A percentile compares a stretch with the other conserved stretches of the same genome.
These are phyloP conservation scores for Exophiala calicioides DNA, from an alignment of 2,329 filamentous ascomycete species.

Conservation along the genomic window DNA sequence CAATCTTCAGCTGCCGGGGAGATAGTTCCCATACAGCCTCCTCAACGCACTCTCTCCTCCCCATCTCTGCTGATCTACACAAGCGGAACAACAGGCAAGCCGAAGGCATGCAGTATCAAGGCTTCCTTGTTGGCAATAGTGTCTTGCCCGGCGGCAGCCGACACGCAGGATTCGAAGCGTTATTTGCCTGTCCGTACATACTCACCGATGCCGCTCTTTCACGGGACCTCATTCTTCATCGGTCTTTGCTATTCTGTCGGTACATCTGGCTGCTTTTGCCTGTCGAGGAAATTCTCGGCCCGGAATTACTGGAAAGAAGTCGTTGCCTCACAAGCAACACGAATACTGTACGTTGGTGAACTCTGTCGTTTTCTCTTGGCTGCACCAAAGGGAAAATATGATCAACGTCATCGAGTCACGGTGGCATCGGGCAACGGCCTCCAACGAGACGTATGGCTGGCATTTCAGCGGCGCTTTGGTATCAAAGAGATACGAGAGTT, in stretches of 20 bases:
- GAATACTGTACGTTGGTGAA: conserved; percentile 59
- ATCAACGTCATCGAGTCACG: conserved; percentile 46
- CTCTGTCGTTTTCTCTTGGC: conserved; percentile 51
- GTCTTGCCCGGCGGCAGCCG: conserved; percentile 39
- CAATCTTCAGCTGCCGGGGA: too few species aligned
- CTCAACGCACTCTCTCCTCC: conserved; percentile 35
- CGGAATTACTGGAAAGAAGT: conserved; percentile 28
- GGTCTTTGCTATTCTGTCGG: conserved; percentile 46
- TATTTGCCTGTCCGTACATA: conserved; percentile 47
- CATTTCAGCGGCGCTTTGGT: conserved; percentile 42
- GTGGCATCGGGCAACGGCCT: conserved; percentile 51
- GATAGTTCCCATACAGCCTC: conserved; percentile 17
- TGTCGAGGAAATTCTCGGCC: conserved; percentile 39
- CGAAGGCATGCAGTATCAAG: conserved; percentile 33
- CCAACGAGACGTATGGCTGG: conserved; percentile 51
- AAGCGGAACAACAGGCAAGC: conserved; percentile 45
- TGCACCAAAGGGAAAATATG: conserved; percentile 44
- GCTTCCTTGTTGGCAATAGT: conserved; percentile 38
- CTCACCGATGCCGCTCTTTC: conserved; percentile 51
- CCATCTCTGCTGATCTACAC: conserved; percentile 48
- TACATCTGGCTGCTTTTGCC: conserved; percentile 44
- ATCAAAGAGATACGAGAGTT: conserved; percentile 65
- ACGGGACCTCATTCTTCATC: conserved; percentile 51
- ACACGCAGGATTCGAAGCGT: conserved; percentile 44
- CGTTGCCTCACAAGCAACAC: conserved; percentile 48